These are phyloP conservation scores for Penicillium cataractarum DNA, from an alignment of 495 filamentous ascomycete species.

Conservation along the genomic window DNA sequence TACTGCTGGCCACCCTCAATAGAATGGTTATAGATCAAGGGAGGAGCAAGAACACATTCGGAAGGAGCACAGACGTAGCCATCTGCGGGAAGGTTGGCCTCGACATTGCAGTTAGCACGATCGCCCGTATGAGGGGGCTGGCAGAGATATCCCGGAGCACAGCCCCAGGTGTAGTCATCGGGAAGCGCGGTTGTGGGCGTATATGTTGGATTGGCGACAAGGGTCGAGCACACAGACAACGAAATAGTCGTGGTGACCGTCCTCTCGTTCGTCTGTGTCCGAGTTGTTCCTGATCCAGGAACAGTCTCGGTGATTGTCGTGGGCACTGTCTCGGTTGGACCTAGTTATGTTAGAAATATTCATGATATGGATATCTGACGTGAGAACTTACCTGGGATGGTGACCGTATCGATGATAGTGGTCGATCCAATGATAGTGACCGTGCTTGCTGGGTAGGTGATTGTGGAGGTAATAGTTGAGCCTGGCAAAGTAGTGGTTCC, in stretches of 20 bases:
- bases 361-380: neutral
- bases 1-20: constrained; percentile 36
- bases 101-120: constrained; percentile 54
- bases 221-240: constrained; percentile 34
- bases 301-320: constrained; percentile 13
- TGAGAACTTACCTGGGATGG: constrained; percentile 9
- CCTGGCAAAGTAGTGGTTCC: constrained; percentile 2
- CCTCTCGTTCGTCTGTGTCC: constrained; percentile 5
- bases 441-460: constrained; percentile 18
- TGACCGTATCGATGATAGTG: constrained; percentile 7
- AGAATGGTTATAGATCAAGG: constrained; percentile 41
- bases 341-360: constrained; percentile 9
- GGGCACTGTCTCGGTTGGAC: constrained; percentile 7
- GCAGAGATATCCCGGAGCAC: constrained; percentile 65
- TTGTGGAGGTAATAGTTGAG: constrained; percentile 13
- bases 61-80: constrained; percentile 57
- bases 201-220: constrained; percentile 39
- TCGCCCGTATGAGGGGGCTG: constrained; percentile 26
- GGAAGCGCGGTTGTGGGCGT: constrained; percentile 35
- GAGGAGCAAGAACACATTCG: constrained; percentile 55
- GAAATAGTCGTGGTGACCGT: constrained; percentile 18
- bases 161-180: constrained; percentile 56
- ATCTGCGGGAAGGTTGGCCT: constrained; percentile 53
- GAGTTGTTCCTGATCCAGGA: constrained; percentile 8
- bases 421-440: constrained; percentile 20